phyloP scores from a whole-genome alignment of 805 yeast species.

The Kuraishia capsulata region DNA sequence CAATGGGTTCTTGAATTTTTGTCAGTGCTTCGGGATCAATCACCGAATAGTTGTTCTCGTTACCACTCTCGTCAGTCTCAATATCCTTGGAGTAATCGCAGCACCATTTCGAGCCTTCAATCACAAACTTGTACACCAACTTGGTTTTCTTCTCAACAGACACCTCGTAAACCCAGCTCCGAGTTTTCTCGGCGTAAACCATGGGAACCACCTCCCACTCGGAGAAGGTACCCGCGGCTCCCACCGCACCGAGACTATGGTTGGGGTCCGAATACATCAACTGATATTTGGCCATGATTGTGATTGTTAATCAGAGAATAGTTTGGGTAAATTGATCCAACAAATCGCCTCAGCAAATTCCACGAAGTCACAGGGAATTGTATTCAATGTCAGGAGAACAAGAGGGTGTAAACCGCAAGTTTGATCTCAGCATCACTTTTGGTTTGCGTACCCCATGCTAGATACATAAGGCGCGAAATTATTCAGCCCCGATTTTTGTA shows the following conservation, averaged over 20 bases:
- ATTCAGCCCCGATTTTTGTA: too few relatives aligned
- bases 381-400: not conserved
- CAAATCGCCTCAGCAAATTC: not conserved
- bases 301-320: not conserved
- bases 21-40: not conserved
- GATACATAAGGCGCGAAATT: too few relatives aligned
- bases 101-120: slow-evolving; percentile 1
- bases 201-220: slow-evolving; percentile 1
- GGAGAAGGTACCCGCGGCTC: slow-evolving; percentile 1
- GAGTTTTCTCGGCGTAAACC: not conserved
- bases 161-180: not conserved
- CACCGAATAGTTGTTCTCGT: slow-evolving; percentile 1
- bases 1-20: too few relatives aligned
- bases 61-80: slow-evolving; percentile 1
- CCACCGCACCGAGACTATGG: slow-evolving; percentile 1
- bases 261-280: not conserved
- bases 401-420: too few relatives aligned
- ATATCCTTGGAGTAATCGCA: not conserved
- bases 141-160: not conserved
- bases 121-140: slow-evolving; percentile 1
- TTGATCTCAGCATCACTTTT: too few relatives aligned
- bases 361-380: not conserved
- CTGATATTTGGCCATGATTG: not conserved
- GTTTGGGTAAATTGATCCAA: not conserved
- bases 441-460: too few relatives aligned